phyloP scores from a whole-genome alignment of 768 basidiomycete genomes.

The Rhizopogon vesiculosus region DNA sequence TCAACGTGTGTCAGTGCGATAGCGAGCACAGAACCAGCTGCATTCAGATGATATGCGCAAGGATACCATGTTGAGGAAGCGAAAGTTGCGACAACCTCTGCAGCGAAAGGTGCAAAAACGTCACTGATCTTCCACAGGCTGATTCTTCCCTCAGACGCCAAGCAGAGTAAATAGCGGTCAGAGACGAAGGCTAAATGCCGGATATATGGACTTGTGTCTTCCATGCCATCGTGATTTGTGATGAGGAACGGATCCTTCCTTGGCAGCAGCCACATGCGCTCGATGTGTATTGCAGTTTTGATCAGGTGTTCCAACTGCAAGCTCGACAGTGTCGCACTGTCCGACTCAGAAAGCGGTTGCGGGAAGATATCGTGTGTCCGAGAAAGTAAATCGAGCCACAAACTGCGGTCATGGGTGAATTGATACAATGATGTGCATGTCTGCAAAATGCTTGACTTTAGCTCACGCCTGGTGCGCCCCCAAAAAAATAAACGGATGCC shows the following conservation, averaged over 20 bases:
- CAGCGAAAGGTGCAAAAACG: not conserved
- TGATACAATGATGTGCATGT: constrained; percentile 18
- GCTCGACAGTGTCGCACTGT: constrained; percentile 7
- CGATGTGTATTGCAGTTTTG: constrained; percentile 7
- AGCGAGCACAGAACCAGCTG: constrained; percentile 8
- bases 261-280: constrained; percentile 13
- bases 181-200: constrained; percentile 12
- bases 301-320: constrained; percentile 11
- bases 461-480: not conserved
- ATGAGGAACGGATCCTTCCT: constrained; percentile 1
- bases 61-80: not conserved
- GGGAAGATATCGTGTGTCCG: constrained; percentile 10
- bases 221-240: not conserved
- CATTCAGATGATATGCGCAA: not conserved
- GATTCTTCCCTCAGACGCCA: constrained; percentile 1
- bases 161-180: constrained; percentile 17
- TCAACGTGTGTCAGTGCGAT: constrained; percentile 8
- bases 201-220: not conserved
- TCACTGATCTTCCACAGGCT: constrained; percentile 13
- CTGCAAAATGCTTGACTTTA: constrained; percentile 5
- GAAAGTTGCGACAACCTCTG: not conserved
- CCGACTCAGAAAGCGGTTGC: constrained; percentile 10
- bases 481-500: constrained; percentile 4
- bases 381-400: constrained; percentile 16
- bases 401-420: constrained; percentile 11